Conservation (phyloP, 371 early-diverging fungal species). For the Phascolomyces articulosus region DNA sequence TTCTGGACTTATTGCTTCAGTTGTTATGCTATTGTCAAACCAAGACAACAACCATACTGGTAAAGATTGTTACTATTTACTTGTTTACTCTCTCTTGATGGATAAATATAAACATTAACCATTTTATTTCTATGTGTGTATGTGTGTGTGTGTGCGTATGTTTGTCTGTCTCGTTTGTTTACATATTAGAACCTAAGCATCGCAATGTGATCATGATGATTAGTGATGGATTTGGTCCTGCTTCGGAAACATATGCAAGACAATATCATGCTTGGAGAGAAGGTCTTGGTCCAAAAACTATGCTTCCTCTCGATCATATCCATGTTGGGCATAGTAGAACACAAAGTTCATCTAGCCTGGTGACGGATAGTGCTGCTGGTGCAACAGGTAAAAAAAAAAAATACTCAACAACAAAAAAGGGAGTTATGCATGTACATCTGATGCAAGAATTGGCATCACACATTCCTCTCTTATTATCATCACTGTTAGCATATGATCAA, state of each 20-base stretch:
- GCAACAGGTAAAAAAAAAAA: slow-evolving; percentile 62
- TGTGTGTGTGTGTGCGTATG: too few relatives aligned
- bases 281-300: slow-evolving; percentile 37
- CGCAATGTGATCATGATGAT: slow-evolving; percentile 92
- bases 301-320: slow-evolving; percentile 80
- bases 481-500: too few relatives aligned
- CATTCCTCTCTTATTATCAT: too few relatives aligned
- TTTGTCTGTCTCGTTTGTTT: too few relatives aligned
- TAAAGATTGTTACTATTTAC: background rate
- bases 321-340: slow-evolving; percentile 89
- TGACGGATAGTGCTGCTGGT: slow-evolving; percentile 97
- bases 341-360: slow-evolving; percentile 73
- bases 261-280: slow-evolving; percentile 70
- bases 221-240: slow-evolving; percentile 95
- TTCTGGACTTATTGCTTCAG: background rate
- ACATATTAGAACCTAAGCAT: background rate
- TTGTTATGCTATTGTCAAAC: background rate
- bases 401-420: background rate
- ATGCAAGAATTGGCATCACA: too few relatives aligned
- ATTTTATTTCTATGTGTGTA: too few relatives aligned
- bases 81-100: background rate
- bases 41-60: background rate
- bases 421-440: background rate
- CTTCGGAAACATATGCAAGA: slow-evolving; percentile 89
- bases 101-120: too few relatives aligned